These are phyloP conservation scores for Annulohypoxylon nitens DNA, from an alignment of 495 filamentous ascomycete genomes.

Conservation along the genomic window DNA sequence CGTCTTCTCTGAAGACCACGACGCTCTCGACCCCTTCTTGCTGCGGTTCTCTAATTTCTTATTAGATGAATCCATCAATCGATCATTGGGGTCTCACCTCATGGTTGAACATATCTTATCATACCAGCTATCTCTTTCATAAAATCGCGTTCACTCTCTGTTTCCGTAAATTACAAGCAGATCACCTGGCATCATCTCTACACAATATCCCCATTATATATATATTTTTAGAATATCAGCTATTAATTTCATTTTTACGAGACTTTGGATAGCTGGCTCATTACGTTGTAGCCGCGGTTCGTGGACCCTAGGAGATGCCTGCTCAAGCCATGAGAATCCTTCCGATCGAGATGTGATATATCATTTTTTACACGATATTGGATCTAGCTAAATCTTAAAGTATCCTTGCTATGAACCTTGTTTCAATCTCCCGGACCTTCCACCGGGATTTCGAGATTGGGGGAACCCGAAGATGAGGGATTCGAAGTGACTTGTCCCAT, in stretches of 20 bases:
- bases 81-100: slow-evolving; percentile 9
- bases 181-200: not conserved
- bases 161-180: not conserved
- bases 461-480: not conserved
- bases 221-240: not conserved
- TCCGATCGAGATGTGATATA: slow-evolving; percentile 20
- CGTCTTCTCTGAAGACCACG: not conserved
- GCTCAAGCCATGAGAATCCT: not conserved
- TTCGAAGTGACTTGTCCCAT: slow-evolving; percentile 13
- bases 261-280: not conserved
- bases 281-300: too few species aligned
- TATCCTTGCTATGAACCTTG: not conserved
- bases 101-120: slow-evolving; percentile 4
- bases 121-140: not conserved
- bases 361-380: slow-evolving; percentile 24
- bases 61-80: not conserved
- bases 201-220: not conserved
- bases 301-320: not conserved
- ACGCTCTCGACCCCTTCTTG: not conserved
- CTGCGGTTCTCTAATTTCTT: not conserved
- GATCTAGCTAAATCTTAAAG: slow-evolving; percentile 11
- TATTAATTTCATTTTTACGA: not conserved
- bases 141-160: not conserved
- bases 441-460: not conserved
- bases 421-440: not conserved